Evolutionary conservation across 2,329 filamentous ascomycete genomes (phyloP), one percentile per base, ranked within the genome.

Genomic region (Periconia sp.): DNA sequence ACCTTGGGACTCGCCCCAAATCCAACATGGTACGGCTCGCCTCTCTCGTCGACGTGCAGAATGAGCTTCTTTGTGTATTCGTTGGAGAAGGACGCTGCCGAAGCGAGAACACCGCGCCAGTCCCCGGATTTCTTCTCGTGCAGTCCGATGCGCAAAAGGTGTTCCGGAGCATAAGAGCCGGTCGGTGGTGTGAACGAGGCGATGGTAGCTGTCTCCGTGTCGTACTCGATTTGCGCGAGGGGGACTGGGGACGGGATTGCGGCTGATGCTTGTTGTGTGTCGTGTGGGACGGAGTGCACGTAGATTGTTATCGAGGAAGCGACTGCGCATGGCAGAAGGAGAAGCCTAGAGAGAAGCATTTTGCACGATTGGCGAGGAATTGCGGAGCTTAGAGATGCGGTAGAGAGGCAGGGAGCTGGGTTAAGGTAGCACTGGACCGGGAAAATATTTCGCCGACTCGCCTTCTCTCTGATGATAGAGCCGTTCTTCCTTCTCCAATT

Each of bases 251-350:
- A 69, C 40, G 66, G 56, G 28, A 65, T 52, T 24, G 62, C 48
- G 37, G 61, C 56, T 18, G 53, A 95, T 72, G 96, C 91, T 64
- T 81, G 81, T 65, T 91, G 86, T 67, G 86, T 88, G 51, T 92
- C 95, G 68, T 87, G 89, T 52, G 91, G 85, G 55, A 99, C 82
- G 28, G 94, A 92, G 75, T 96, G 92, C 73, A 66, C 56, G 46
- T 68, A 69, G 31, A 69, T 52, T 9, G 66, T 69, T 13, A 69
- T 57, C 12, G 65, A 59, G n/a, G 66, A 68, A 24, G 72, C 64
- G 55, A 68, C 47, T 39, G 73, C 66, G 40, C 69, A 38, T 13
- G 71, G 57, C 36, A 70, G 64, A 46, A 74, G 46, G 16, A 70
- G 42, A 16, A 69, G 58, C 28, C 56, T 57, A 38, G 62, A 47